phyloP scores from a whole-genome alignment of 1,284 basidiomycete species.

The Agroathelia rolfsii region DNA sequence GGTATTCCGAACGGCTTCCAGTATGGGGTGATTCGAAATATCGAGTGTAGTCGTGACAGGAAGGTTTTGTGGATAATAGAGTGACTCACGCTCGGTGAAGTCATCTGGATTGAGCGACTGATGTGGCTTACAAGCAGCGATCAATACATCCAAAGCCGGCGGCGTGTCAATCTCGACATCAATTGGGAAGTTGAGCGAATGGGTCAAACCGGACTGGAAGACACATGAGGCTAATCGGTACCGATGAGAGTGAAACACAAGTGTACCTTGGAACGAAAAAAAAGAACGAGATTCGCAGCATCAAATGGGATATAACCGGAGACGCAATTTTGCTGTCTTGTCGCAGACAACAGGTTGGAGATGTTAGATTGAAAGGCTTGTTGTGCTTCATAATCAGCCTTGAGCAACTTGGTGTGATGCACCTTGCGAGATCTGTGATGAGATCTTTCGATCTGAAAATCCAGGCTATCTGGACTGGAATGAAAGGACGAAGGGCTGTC shows the following conservation, averaged over 20 bases:
- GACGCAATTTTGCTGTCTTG: conserved; percentile 33
- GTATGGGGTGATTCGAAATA: conserved; percentile 67
- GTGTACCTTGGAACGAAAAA: conserved; percentile 69
- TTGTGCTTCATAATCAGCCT: conserved; percentile 24
- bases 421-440: too few relatives aligned
- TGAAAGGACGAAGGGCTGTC: too few relatives aligned
- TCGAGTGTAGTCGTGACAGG: conserved; percentile 68
- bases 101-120: conserved; percentile 42
- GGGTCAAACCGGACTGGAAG: conserved; percentile 60
- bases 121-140: conserved; percentile 63
- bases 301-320: conserved; percentile 65
- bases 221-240: conserved; percentile 3
- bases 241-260: conserved; percentile 2
- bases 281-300: conserved; percentile 54
- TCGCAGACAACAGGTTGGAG: conserved; percentile 25
- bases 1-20: conserved; percentile 60
- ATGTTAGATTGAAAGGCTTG: conserved; percentile 25
- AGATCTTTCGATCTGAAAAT: too few relatives aligned
- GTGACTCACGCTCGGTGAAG: conserved; percentile 49
- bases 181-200: conserved; percentile 72
- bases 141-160: conserved; percentile 69
- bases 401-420: too few relatives aligned
- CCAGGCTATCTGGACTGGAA: too few relatives aligned
- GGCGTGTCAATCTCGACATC: conserved; percentile 66
- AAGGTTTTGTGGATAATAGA: conserved; percentile 64